Base-by-base conservation (phyloP, 2,329 filamentous ascomycete species). In the Paecilomyces sp. region DNA sequence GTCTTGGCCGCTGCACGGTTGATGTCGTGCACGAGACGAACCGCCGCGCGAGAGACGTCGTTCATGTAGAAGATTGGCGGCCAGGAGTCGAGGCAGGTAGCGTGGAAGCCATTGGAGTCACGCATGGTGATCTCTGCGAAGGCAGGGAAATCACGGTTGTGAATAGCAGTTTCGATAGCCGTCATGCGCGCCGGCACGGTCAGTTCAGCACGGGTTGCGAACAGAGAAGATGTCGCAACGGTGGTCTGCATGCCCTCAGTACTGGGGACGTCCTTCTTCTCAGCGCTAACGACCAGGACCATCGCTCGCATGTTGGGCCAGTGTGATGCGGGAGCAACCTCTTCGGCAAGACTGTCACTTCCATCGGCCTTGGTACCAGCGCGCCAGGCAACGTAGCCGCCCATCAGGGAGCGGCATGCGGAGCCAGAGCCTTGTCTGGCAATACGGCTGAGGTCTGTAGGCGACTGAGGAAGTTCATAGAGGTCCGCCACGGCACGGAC, bases 31-130 rank as follows among this genome's bases (percentile, higher is more conserved):
- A 97, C 92, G 15, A 91, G 87, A 57, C 91, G 84, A 61, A 99
- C 91, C 5, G 93, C 92, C 1, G 93, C 91, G 41, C 89, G 83
- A 22, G 89, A 93, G 15, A 93, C 88, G 73, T 99, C 94, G 77
- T 97, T 99, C 83, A 99, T 88, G 81, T 99, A 99, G 78, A 96
- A 97, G 72, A 99, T 99, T 18, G 95, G 94, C 53, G 95, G 94
- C 78, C 91, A 92, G 1, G 94, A 97, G 74, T 99, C 94, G 67
- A 95, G 81, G 74, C 94, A 97, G 60, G 88, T 91, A 41, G 94
- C 91, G 76, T 99, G 94, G 86, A 99, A 99, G 61, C 87, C 91
- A 80, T 99, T 99, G 72, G 90, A 95, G 74, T 99, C 94, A 74
- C 88, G 88, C 92, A 97, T 99, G 15, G 94, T 96, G 63, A 97